phyloP scores from a whole-genome alignment of 345 rosid species.

The Populus davidiana region DNA sequence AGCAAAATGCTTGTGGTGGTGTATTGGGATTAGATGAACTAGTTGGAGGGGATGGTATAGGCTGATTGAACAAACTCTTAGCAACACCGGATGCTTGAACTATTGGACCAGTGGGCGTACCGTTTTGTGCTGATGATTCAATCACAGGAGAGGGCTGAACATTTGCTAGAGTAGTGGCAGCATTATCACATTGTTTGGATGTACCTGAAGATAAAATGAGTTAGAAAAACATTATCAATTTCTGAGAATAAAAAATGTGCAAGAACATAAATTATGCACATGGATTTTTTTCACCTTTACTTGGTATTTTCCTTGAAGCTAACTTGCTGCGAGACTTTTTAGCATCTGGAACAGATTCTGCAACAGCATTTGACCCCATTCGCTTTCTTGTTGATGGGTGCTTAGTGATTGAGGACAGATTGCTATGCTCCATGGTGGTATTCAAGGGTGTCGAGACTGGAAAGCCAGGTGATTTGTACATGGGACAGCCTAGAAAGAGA shows the following conservation, averaged over 20 bases:
- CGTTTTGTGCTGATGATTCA: conserved; percentile 19
- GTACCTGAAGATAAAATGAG: not conserved
- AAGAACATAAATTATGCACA: not conserved
- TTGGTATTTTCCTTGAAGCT: conserved; percentile 24
- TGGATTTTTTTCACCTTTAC: conserved; percentile 36
- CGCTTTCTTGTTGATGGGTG: conserved; percentile 48
- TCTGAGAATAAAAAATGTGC: not conserved
- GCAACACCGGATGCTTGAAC: conserved; percentile 50
- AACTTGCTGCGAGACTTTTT: conserved; percentile 46
- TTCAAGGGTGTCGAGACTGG: conserved; percentile 37
- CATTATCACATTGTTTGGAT: conserved; percentile 12
- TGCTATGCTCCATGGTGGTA: conserved; percentile 17
- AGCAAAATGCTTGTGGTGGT: conserved; percentile 52
- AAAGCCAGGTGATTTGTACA: conserved; percentile 36
- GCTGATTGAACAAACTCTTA: conserved; percentile 66
- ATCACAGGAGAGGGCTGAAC: conserved; percentile 26
- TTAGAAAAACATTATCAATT: not conserved
- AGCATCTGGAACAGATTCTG: conserved; percentile 34
- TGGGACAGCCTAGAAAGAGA: conserved; percentile 33
- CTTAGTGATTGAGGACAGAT: conserved; percentile 25
- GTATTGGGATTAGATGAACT: conserved; percentile 53
- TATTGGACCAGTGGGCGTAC: conserved; percentile 15
- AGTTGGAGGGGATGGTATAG: conserved; percentile 31
- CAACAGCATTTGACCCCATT: conserved; percentile 28
- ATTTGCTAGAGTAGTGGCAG: conserved; percentile 12